These are phyloP conservation scores for Teratosphaeria zuluensis DNA, from an alignment of 2,329 filamentous ascomycete species.

Conservation along the genomic window DNA sequence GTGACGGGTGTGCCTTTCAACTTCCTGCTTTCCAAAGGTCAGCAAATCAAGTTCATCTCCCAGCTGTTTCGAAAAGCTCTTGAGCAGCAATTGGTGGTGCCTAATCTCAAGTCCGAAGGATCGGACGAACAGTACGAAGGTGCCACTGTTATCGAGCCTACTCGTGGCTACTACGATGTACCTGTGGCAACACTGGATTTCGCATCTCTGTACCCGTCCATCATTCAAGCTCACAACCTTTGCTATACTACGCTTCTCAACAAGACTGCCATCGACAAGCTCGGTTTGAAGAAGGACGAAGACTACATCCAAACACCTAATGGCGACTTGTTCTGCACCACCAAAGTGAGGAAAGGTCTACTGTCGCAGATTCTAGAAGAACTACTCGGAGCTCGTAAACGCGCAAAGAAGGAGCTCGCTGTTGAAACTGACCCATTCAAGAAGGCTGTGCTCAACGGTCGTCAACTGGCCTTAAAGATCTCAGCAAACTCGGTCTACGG, in stretches of 20 bases:
- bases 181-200: slow-evolving; percentile 97
- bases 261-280: slow-evolving; percentile 64
- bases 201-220: slow-evolving; percentile 94
- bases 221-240: slow-evolving; percentile 96
- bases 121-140: slow-evolving; percentile 89
- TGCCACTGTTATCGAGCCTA: slow-evolving; percentile 94
- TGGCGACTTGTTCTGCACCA: slow-evolving; percentile 83
- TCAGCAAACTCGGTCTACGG: slow-evolving; percentile 98
- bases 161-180: slow-evolving; percentile 85
- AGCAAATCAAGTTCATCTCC: slow-evolving; percentile 96
- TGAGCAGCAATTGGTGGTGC: slow-evolving; percentile 88
- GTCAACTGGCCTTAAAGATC: slow-evolving; percentile 89
- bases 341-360: slow-evolving; percentile 81
- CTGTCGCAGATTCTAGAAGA: slow-evolving; percentile 94
- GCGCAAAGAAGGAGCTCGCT: slow-evolving; percentile 82
- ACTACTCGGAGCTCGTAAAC: slow-evolving; percentile 80
- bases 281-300: slow-evolving; percentile 71
- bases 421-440: slow-evolving; percentile 91
- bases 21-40: slow-evolving; percentile 78
- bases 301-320: slow-evolving; percentile 97
- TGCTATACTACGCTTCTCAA: slow-evolving; percentile 93
- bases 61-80: slow-evolving; percentile 92
- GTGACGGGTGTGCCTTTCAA: slow-evolving; percentile 98
- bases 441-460: slow-evolving; percentile 94
- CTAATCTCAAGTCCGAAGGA: slow-evolving; percentile 63